Conservation (phyloP, 805 yeast species). For the Candida parachauliodes region DNA sequence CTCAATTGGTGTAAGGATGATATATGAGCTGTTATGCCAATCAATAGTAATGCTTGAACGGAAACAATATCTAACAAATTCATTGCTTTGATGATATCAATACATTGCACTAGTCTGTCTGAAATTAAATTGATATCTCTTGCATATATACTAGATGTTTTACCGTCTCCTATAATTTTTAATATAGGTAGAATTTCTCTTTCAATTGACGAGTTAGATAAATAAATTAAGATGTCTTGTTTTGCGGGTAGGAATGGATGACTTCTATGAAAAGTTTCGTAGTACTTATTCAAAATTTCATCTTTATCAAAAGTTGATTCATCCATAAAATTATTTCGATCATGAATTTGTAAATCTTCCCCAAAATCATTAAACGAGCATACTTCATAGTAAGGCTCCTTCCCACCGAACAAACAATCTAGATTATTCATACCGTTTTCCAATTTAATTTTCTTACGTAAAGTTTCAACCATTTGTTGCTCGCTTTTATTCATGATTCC, state of each 20-base stretch:
- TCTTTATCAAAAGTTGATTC: constrained; percentile 10
- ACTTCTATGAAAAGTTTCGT: constrained; percentile 20
- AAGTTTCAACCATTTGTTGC: constrained; percentile 6
- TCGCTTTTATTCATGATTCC: constrained; percentile 5
- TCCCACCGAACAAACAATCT: constrained; percentile 12
- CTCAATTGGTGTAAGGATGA: constrained; percentile 50
- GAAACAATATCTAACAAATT: constrained; percentile 37
- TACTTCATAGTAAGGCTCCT: constrained; percentile 6
- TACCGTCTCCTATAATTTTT: constrained; percentile 51
- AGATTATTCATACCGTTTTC: constrained; percentile 11
- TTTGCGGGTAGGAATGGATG: constrained; percentile 49
- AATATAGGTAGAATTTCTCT: constrained; percentile 43
- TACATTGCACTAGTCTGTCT: constrained; percentile 18
- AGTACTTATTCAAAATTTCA: constrained; percentile 12
- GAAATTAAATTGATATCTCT: constrained; percentile 12
- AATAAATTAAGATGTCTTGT: constrained; percentile 28
- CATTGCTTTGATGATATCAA: constrained; percentile 12
- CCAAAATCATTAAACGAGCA: constrained; percentile 9
- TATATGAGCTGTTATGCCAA: constrained; percentile 45
- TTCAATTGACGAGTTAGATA: constrained; percentile 29
- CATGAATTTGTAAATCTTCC: constrained; percentile 5
- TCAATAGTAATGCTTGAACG: constrained; percentile 38
- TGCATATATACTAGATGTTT: constrained; percentile 19
- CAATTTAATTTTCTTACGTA: constrained; percentile 11
- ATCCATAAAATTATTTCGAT: constrained; percentile 9